Base-by-base conservation (phyloP, 805 yeast genomes). In the Myxozyma lipomycoides region DNA sequence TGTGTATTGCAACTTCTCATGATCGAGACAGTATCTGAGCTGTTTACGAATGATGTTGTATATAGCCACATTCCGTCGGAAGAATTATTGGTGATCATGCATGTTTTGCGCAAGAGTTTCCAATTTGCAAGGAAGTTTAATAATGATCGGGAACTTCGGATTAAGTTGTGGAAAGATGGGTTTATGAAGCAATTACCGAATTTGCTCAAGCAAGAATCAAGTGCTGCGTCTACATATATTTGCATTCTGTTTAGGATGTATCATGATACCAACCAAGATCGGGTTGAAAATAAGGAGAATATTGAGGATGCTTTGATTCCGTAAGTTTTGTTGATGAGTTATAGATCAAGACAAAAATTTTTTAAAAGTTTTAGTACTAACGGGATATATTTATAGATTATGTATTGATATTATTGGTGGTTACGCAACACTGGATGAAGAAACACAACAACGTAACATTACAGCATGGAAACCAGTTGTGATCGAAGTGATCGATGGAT, bases 141-240 rank as follows among this genome's bases (percentile, higher is more conserved):
- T 67, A 89, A 83, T 51, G 90, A 93, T 67, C 84, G 85, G 66
- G 89, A 88, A 47, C 73, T 93, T 61, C 75, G 99, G 58, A 84
- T 86, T n/a, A 74, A 93, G 61, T 72, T 93, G 38, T 90, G 95
- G 83, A 86, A 88, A 62, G 86, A 93, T 2, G 96, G 96, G 1
- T 83, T 89, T 37, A 91, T 90, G 69, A 95, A 88, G 62, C 83
- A 90, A 64, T 76, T 91, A 48, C 98, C 99, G 19, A 95, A 93
- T 61, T 71, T 93, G 61, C 72, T 90, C 61, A 86, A 86, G 61
- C 98, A 95, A 68, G 98, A 95, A 67, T 82, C 95, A 0, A 80
- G 88, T 32, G 81, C 96, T 0, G 83, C 95, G 1, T 91, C 95
- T 1, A 95, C 89, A 1, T 85, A 82, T 65, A 81, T 91, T 56